A percentile compares a stretch with the other conserved stretches of the same genome.
These are phyloP conservation scores for Clavariopsis aquatica DNA, from an alignment of 495 filamentous ascomycete species.

Conservation along the genomic window DNA sequence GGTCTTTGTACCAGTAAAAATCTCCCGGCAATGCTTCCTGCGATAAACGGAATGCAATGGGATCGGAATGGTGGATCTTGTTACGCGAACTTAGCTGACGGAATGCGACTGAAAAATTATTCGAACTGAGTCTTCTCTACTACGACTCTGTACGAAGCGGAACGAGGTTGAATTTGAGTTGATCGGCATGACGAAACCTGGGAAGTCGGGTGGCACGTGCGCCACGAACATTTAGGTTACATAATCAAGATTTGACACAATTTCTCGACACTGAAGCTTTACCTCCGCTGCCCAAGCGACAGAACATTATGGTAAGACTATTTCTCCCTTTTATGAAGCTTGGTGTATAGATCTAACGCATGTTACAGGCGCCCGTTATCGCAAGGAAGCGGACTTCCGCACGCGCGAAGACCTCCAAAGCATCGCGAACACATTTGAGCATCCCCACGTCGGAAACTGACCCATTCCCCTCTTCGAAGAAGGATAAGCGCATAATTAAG, in stretches of 20 bases:
- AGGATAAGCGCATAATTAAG: slow-evolving; percentile 75
- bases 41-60: too few species aligned
- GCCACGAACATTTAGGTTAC: neutral
- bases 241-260: neutral
- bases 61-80: too few species aligned
- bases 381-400: slow-evolving; percentile 24
- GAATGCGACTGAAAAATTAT: too few species aligned
- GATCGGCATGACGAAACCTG: too few species aligned
- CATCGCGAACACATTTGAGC: neutral
- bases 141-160: too few species aligned
- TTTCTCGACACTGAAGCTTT: neutral
- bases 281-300: neutral
- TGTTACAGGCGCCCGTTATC: neutral
- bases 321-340: neutral
- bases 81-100: too few species aligned
- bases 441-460: slow-evolving; percentile 1
- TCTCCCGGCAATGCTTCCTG: neutral
- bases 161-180: neutral
- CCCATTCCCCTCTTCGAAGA: slow-evolving; percentile 55
- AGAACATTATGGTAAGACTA: slow-evolving; percentile 4
- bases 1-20: neutral
- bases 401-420: neutral
- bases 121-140: too few species aligned
- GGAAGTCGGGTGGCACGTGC: neutral
- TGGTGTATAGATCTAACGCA: neutral